These are phyloP conservation scores for Fistulinella cinereoalba DNA, from an alignment of 1,284 basidiomycete genomes.

Conservation along the genomic window DNA sequence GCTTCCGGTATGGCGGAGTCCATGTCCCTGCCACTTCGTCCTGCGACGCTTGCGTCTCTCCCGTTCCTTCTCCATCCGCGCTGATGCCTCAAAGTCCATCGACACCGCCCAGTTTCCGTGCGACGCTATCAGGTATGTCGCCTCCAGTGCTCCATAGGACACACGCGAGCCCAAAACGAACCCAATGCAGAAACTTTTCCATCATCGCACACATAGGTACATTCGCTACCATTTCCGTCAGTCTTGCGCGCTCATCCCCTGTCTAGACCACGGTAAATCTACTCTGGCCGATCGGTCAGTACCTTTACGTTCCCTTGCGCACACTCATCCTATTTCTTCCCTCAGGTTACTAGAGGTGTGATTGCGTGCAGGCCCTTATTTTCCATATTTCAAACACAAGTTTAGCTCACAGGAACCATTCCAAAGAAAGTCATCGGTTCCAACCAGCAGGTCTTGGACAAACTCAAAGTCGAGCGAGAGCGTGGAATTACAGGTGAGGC, in stretches of 20 bases:
- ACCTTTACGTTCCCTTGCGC: not conserved
- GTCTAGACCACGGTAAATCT: slow-evolving; percentile 84
- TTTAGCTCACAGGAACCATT: slow-evolving; percentile 85
- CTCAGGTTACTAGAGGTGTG: slow-evolving; percentile 66
- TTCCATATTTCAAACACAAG: slow-evolving; percentile 7
- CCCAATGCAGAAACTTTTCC: slow-evolving; percentile 74
- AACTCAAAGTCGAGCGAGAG: slow-evolving; percentile 94
- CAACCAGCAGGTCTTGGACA: slow-evolving; percentile 91
- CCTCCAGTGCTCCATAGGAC: not conserved
- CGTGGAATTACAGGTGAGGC: slow-evolving; percentile 84
- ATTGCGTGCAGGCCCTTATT: not conserved
- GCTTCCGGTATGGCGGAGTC: slow-evolving; percentile 39
- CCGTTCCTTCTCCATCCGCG: slow-evolving; percentile 35
- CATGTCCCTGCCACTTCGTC: slow-evolving; percentile 38
- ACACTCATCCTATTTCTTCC: slow-evolving; percentile 3
- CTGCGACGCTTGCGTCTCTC: slow-evolving; percentile 15
- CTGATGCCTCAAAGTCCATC: slow-evolving; percentile 34
- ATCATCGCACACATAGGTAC: slow-evolving; percentile 91
- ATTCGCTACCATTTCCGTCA: not conserved
- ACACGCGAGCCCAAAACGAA: not conserved
- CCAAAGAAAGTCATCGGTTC: slow-evolving; percentile 58
- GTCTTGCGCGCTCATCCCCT: slow-evolving; percentile 8
- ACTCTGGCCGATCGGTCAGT: slow-evolving; percentile 83
- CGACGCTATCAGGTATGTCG: slow-evolving; percentile 67
- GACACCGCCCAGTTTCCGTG: slow-evolving; percentile 71